Conservation (phyloP, 2,329 filamentous ascomycete genomes). For the Seiridium cupressi region DNA sequence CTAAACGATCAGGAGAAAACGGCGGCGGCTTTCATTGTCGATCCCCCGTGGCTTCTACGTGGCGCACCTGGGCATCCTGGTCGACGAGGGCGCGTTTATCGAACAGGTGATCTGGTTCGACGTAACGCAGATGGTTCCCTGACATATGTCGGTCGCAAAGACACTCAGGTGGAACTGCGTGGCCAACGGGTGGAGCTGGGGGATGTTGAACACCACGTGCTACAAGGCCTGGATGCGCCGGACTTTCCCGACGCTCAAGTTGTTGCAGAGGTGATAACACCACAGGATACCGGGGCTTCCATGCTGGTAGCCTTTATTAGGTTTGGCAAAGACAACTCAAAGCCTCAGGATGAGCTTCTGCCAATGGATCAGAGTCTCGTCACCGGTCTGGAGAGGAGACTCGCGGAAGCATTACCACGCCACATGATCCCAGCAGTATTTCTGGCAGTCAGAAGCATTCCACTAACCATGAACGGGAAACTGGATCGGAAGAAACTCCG, state of each 20-base stretch:
- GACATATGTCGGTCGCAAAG: not conserved
- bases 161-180: not conserved
- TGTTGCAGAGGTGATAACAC: not conserved
- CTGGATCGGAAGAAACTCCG: not conserved
- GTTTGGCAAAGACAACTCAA: too few relatives aligned
- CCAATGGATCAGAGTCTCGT: too few relatives aligned
- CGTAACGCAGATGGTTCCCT: not conserved
- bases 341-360: not conserved
- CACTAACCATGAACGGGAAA: not conserved
- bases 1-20: not conserved
- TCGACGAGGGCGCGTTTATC: not conserved
- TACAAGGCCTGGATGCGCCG: not conserved
- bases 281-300: not conserved
- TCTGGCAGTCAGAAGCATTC: not conserved
- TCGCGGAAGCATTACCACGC: not conserved
- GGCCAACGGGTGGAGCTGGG: not conserved
- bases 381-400: not conserved
- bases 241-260: not conserved
- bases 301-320: not conserved
- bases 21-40: not conserved
- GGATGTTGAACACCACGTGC: not conserved
- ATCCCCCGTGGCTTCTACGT: slow-evolving; percentile 10
- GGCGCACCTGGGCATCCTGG: not conserved
- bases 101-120: not conserved
- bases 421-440: not conserved